A percentile compares a stretch with the other conserved stretches of the same genome.
Evolutionary conservation across 2,329 filamentous ascomycete genomes (phyloP).

Genomic region (Dryadomyces quercus-mongolicae): DNA sequence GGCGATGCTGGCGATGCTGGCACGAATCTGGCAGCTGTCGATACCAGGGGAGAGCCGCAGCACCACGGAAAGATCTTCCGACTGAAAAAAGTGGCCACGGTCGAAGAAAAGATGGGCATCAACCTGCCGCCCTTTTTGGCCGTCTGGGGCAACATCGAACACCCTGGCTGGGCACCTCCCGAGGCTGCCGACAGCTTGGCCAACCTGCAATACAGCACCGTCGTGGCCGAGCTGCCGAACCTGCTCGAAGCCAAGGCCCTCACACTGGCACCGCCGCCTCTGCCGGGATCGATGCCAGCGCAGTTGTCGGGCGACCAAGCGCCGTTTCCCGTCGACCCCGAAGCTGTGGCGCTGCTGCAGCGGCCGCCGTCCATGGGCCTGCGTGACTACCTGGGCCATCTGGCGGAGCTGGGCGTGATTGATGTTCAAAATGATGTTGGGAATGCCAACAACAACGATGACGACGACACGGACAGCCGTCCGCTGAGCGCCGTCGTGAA

Average conservation of each 20-base stretch:
- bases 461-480: background rate
- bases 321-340: slow-evolving; percentile 44
- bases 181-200: slow-evolving; percentile 46
- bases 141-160: slow-evolving; percentile 73
- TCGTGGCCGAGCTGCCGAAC: slow-evolving; percentile 75
- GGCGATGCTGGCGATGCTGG: background rate
- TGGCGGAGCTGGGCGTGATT: slow-evolving; percentile 56
- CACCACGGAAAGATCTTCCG: background rate
- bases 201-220: slow-evolving; percentile 69
- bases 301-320: slow-evolving; percentile 9
- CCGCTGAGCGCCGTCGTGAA: slow-evolving; percentile 22
- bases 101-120: slow-evolving; percentile 22
- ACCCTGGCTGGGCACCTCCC: slow-evolving; percentile 82
- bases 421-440: slow-evolving; percentile 12
- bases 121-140: slow-evolving; percentile 37
- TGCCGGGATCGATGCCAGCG: background rate
- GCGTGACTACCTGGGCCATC: slow-evolving; percentile 64
- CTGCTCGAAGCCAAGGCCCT: slow-evolving; percentile 88
- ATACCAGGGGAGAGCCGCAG: no score
- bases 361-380: slow-evolving; percentile 60
- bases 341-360: slow-evolving; percentile 60
- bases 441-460: background rate
- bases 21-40: background rate
- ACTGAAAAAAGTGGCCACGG: slow-evolving; percentile 9
- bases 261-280: slow-evolving; percentile 56